Conservation (phyloP, 2,329 filamentous ascomycete genomes). For the Knoxdaviesia proteae region DNA sequence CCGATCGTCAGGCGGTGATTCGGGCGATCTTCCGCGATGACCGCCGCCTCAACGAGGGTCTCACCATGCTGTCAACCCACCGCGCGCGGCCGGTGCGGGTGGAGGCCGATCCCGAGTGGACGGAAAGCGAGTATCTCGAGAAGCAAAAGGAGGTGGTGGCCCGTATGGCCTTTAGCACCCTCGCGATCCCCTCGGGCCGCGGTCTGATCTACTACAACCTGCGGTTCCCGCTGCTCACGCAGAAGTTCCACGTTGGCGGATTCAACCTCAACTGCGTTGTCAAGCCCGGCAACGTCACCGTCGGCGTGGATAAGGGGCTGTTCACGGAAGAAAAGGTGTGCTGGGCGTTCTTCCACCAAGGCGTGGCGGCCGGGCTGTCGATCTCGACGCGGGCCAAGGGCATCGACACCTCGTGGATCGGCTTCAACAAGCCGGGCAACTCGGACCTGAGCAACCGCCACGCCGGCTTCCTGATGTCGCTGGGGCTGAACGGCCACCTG, state of each 20-base stretch:
- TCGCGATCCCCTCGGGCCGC: slow-evolving; percentile 73
- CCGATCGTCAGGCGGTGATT: slow-evolving; percentile 65
- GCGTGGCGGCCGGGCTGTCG: slow-evolving; percentile 76
- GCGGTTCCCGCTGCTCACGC: slow-evolving; percentile 72
- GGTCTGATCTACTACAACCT: slow-evolving; percentile 77
- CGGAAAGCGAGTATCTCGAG: slow-evolving; percentile 73
- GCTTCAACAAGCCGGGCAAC: slow-evolving; percentile 78
- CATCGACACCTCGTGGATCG: slow-evolving; percentile 96
- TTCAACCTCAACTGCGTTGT: slow-evolving; percentile 87
- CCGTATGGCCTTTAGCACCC: slow-evolving; percentile 64
- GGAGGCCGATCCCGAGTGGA: slow-evolving; percentile 52
- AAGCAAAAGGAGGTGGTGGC: slow-evolving; percentile 82
- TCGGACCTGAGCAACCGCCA: slow-evolving; percentile 80
- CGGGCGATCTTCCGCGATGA: slow-evolving; percentile 81
- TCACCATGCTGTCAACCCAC: slow-evolving; percentile 65
- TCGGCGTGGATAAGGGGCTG: slow-evolving; percentile 71
- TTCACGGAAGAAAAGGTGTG: slow-evolving; percentile 94
- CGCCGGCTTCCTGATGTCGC: slow-evolving; percentile 74
- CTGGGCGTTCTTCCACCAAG: slow-evolving; percentile 97
- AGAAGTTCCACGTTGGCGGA: slow-evolving; percentile 72
- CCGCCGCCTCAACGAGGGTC: slow-evolving; percentile 69
- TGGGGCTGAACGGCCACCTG: slow-evolving; percentile 89
- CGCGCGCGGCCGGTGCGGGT: slow-evolving; percentile 64
- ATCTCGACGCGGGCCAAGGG: slow-evolving; percentile 79
- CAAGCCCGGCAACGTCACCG: slow-evolving; percentile 75